Base-by-base conservation (phyloP, 352 stramenopile genomes). In the Saprolegnia parasitica region DNA sequence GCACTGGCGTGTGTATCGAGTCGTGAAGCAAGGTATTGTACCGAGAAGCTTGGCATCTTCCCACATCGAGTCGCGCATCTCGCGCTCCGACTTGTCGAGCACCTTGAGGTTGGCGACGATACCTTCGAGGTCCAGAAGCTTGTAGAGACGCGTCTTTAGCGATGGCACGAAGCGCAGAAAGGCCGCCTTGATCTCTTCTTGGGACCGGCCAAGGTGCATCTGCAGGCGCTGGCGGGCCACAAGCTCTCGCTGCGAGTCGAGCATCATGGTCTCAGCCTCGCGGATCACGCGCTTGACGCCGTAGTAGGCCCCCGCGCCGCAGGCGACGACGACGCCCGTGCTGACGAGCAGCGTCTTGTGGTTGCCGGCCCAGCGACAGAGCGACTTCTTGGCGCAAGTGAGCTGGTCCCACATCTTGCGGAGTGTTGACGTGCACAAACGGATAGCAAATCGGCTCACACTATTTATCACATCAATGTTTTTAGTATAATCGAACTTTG, bases 131-230 rank as follows among this genome's bases (percentile, higher is more conserved):
- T 70, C 63, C 46, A 70, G 47, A 4, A 49, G 63, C 39, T 70
- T 70, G 39, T 70, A 70, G 50, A 70, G 35, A 13, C 63, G 63
- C 10, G 63, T 32, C 50, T 70, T 70, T 23, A 70, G 21, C 16
- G 63, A 70, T 42, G 63, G 63, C 18, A 70, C 42, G 54, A 70
- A 70, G 24, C 63, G 63, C 46, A 70, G 32, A 37, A 70, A 70
- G 20, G 63, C 63, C 1, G 32, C 54, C 61, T 70, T 70, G 54
- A 45, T 62, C 35, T 70, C 63, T 39, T 70, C 63, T 62, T 70
- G 26, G 16, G 63, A 61, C 26, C 63, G 63, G 20, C 32, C 29
- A 37, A 70, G 26, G 50, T 70, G 63, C 23, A 70, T 52, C 21
- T 52, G 24, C 20, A 70, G 42, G 6, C 63, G 45, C 37, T 70